Percentiles rank a stretch among this genome's conserved stretches.
Conservation (phyloP, 495 filamentous ascomycete genomes). For the Talaromyces nanjingensis region DNA sequence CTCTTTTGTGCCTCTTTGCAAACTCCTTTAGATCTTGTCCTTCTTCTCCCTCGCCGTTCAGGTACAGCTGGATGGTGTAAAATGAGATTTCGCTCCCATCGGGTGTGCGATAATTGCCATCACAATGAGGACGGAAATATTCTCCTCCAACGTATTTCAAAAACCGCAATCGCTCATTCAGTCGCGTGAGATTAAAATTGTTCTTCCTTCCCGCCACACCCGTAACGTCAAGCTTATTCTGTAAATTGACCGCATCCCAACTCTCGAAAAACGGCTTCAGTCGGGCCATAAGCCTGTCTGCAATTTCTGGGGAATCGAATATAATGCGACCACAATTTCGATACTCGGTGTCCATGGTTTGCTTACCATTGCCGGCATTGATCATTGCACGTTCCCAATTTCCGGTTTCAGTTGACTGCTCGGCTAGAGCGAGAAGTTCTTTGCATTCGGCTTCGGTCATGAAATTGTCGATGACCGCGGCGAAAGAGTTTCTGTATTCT, state of each 20-base stretch:
- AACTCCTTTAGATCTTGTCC: constrained; percentile 31
- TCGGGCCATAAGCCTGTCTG: constrained; percentile 55
- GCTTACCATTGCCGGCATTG: constrained; percentile 56
- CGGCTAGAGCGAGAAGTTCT: constrained; percentile 48
- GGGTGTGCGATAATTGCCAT: constrained; percentile 58
- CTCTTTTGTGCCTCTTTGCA: constrained; percentile 11
- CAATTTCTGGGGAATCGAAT: constrained; percentile 57
- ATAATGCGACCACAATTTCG: constrained; percentile 72
- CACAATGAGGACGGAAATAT: constrained; percentile 75
- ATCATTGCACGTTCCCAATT: constrained; percentile 61
- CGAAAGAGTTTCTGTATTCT: constrained; percentile 48
- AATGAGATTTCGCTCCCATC: constrained; percentile 53
- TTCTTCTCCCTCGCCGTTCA: constrained; percentile 55
- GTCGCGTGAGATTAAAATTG: constrained; percentile 46
- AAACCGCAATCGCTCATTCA: constrained; percentile 78
- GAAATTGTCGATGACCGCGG: constrained; percentile 58
- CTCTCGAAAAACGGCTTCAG: constrained; percentile 41
- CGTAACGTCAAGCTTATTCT: constrained; percentile 35
- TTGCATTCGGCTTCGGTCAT: constrained; percentile 55
- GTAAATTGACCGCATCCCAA: constrained; percentile 25
- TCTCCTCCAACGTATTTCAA: constrained; percentile 69
- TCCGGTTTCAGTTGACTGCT: constrained; percentile 25
- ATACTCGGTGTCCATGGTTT: constrained; percentile 47
- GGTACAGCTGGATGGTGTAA: constrained; percentile 78
- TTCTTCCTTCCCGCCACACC: constrained; percentile 39